Evolutionary conservation across 306 rosid species (phyloP).

Genomic region (Castanea crenata): DNA sequence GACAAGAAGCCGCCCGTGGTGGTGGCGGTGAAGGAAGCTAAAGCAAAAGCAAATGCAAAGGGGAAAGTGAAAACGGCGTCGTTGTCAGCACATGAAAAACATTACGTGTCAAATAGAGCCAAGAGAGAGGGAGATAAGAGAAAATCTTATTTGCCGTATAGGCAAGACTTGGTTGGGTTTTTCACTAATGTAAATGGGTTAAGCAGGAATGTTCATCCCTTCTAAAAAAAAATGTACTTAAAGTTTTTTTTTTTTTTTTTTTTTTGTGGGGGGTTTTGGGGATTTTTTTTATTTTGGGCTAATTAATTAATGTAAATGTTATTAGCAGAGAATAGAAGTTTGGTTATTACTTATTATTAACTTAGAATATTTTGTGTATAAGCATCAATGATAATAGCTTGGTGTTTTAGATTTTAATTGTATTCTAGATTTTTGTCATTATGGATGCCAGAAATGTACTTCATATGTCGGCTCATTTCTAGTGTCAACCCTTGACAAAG

Average conservation of each 20-base stretch:
- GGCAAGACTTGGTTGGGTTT: constrained; percentile 62
- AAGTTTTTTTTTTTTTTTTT: neutral
- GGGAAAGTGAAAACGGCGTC: constrained; percentile 24
- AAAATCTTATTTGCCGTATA: constrained; percentile 77
- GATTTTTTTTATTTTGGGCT: too few relatives aligned
- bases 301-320: constrained; percentile 25
- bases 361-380: too few relatives aligned
- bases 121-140: constrained; percentile 66
- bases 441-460: too few relatives aligned
- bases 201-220: constrained; percentile 78
- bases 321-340: neutral
- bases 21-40: neutral
- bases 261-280: neutral
- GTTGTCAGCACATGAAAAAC: constrained; percentile 63
- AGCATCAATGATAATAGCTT: too few relatives aligned
- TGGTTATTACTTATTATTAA: neutral
- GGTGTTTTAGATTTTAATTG: too few relatives aligned
- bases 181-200: constrained; percentile 57
- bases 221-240: constrained; percentile 18
- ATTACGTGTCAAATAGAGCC: constrained; percentile 57
- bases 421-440: too few relatives aligned
- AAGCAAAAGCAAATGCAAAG: neutral
- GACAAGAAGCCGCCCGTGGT: too few relatives aligned
- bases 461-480: too few relatives aligned
- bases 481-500: too few relatives aligned